Evolutionary conservation across 768 basidiomycete genomes (phyloP), one percentile per base, ranked within the genome.

Genomic region (Boletus coccyginus): DNA sequence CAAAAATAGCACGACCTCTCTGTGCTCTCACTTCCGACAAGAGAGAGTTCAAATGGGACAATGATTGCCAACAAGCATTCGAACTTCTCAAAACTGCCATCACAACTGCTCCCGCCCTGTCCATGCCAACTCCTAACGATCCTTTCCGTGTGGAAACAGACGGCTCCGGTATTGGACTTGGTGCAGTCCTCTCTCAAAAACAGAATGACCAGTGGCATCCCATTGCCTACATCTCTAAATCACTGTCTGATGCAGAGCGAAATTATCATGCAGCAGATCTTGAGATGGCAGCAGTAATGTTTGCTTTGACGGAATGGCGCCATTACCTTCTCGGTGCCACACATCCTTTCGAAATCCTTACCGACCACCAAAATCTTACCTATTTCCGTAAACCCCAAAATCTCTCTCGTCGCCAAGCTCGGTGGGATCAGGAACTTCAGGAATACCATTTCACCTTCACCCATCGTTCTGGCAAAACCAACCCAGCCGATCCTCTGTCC

Each of bases 41-140:
- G 3, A 24, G 27, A 0, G 41, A 50, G 0, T 50, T 50, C 7
- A 4, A 13, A 2, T 50, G 49, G 39, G 13, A 3, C 2, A 0
- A n/a, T n/a, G n/a, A 50, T 1, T 50, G 49, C 8, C 17, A 33
- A 3, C 3, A 17, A 2, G 5, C 17, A 0, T 50, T 40, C 7
- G 12, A n/a, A 2, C 0, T 0, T 0, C 27, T 50, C 2, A 50
- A 50, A 8, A 6, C 6, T 1, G 2, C 12, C 0, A 2, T 50
- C 2, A 29, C 27, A 0, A 19, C 36, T 12, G n/a, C 39, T 0
- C 27, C 39, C 0, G 7, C 7, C 2, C 11, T 50, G 0, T 10
- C 16, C 2, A 35, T 35, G 33, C 33, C 6, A 2, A 35, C 3
- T 2, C 4, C 4, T 35, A 7, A 35, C 8, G 3, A 3, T 7